These are phyloP conservation scores for Alternaria incomplexa DNA, from an alignment of 2,329 filamentous ascomycete genomes.

Conservation along the genomic window DNA sequence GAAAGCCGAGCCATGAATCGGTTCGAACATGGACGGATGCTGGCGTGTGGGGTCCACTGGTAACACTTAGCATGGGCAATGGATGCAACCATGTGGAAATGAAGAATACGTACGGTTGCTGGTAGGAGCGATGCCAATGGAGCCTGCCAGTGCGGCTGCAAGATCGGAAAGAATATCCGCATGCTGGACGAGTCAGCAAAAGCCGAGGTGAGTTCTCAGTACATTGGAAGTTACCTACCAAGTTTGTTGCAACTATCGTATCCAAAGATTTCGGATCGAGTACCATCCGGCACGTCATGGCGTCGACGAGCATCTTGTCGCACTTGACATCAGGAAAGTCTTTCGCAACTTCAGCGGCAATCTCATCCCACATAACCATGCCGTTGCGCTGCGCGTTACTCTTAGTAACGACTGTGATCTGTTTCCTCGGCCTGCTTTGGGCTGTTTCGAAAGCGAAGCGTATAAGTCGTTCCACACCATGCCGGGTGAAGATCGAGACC, in stretches of 20 bases:
- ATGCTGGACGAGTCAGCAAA: conserved; percentile 27
- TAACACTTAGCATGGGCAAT: conserved; percentile 12
- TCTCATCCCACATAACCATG: conserved; percentile 72
- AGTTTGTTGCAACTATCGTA: conserved; percentile 68
- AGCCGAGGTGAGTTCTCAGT: background rate
- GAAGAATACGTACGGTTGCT: conserved; percentile 56
- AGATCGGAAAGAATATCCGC: conserved; percentile 75
- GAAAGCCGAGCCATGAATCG: conserved; percentile 65
- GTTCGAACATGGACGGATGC: conserved; percentile 68
- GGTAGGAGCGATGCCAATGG: conserved; percentile 74
- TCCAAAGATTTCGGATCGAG: conserved; percentile 65
- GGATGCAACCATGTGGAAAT: background rate
- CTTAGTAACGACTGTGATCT: conserved; percentile 69
- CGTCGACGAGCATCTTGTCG: conserved; percentile 72
- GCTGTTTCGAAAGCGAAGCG: conserved; percentile 69
- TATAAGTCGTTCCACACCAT: conserved; percentile 65
- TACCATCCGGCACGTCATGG: conserved; percentile 70
- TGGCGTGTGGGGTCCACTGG: conserved; percentile 65
- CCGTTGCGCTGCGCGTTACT: conserved; percentile 70
- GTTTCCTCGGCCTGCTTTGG: conserved; percentile 61
- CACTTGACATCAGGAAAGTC: conserved; percentile 66
- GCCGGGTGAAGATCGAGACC: conserved; percentile 67
- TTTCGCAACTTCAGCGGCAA: conserved; percentile 60
- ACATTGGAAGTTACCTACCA: conserved; percentile 38
- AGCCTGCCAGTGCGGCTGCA: conserved; percentile 72